Percentiles rank a stretch among this genome's conserved stretches.
These are phyloP conservation scores for Xylaria palmicola DNA, from an alignment of 495 filamentous ascomycete genomes.

Conservation along the genomic window DNA sequence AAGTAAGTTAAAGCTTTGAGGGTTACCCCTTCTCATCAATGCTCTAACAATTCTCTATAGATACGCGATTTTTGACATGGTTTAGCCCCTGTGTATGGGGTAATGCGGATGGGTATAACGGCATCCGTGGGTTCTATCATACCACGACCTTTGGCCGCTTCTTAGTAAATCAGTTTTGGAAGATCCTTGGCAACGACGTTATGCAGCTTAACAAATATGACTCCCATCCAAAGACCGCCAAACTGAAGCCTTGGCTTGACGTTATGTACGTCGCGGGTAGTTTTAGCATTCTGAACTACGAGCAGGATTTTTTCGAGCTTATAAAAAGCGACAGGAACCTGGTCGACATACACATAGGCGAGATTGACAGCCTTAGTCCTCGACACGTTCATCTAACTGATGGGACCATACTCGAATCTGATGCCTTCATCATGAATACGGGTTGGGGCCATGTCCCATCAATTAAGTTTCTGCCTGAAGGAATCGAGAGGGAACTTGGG, in stretches of 20 bases:
- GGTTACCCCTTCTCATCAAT: not conserved
- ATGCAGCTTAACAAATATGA: slow-evolving; percentile 58
- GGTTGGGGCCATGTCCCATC: slow-evolving; percentile 67
- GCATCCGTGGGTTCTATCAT: slow-evolving; percentile 58
- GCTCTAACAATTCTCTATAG: slow-evolving; percentile 13
- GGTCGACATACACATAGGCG: slow-evolving; percentile 60
- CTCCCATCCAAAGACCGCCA: slow-evolving; percentile 59
- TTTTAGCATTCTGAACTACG: slow-evolving; percentile 70
- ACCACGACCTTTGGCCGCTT: slow-evolving; percentile 63
- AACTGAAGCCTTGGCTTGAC: slow-evolving; percentile 63
- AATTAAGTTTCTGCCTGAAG: slow-evolving; percentile 62
- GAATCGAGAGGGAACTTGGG: slow-evolving; percentile 45
- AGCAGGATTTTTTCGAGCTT: slow-evolving; percentile 61
- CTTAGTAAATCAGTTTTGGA: slow-evolving; percentile 70
- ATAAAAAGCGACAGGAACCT: slow-evolving; percentile 56
- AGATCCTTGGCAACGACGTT: slow-evolving; percentile 58
- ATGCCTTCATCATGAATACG: slow-evolving; percentile 64
- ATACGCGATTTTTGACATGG: slow-evolving; percentile 43
- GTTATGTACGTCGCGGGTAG: slow-evolving; percentile 63
- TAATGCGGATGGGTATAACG: slow-evolving; percentile 39
- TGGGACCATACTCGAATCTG: slow-evolving; percentile 54
- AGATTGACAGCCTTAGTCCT: slow-evolving; percentile 54
- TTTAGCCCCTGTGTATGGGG: slow-evolving; percentile 49
- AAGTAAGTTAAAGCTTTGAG: slow-evolving; percentile 30
- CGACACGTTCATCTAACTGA: slow-evolving; percentile 56